Percentiles rank a stretch among this genome's conserved stretches.
These are phyloP conservation scores for Aureobasidium sp. DNA, from an alignment of 2,329 filamentous ascomycete genomes.

Conservation along the genomic window DNA sequence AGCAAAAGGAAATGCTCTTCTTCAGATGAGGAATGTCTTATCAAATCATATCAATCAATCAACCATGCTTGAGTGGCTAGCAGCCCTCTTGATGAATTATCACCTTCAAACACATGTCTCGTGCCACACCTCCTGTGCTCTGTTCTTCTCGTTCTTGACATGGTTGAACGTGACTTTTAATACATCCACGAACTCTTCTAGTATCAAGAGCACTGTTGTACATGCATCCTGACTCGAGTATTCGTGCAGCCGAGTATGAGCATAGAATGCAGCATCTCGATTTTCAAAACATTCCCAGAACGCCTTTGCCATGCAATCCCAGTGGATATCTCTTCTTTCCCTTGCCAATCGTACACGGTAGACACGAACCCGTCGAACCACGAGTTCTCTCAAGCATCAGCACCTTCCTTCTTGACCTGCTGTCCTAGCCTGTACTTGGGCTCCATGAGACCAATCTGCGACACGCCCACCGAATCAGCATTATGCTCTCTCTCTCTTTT, in stretches of 20 bases:
- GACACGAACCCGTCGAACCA: not conserved
- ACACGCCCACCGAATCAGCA: not conserved
- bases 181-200: too few relatives aligned
- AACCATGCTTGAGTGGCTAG: slow-evolving; percentile 8
- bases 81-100: slow-evolving; percentile 7
- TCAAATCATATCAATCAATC: slow-evolving; percentile 10
- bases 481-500: not conserved
- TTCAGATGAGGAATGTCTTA: slow-evolving; percentile 12
- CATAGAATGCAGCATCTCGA: not conserved
- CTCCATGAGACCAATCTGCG: slow-evolving; percentile 37
- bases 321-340: not conserved
- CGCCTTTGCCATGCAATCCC: slow-evolving; percentile 16
- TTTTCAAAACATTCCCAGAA: slow-evolving; percentile 3
- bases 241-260: too few relatives aligned
- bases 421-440: slow-evolving; percentile 29
- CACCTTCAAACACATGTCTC: not conserved
- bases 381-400: not conserved
- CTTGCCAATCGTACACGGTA: slow-evolving; percentile 6
- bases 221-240: too few relatives aligned
- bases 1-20: slow-evolving; percentile 6
- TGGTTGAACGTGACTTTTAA: too few relatives aligned
- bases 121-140: not conserved
- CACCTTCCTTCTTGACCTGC: slow-evolving; percentile 5
- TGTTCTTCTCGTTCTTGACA: not conserved
- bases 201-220: too few relatives aligned